Evolutionary conservation across 768 basidiomycete species (phyloP), one percentile per base, ranked within the genome.

Genomic region (Collybiopsis luxurians): DNA sequence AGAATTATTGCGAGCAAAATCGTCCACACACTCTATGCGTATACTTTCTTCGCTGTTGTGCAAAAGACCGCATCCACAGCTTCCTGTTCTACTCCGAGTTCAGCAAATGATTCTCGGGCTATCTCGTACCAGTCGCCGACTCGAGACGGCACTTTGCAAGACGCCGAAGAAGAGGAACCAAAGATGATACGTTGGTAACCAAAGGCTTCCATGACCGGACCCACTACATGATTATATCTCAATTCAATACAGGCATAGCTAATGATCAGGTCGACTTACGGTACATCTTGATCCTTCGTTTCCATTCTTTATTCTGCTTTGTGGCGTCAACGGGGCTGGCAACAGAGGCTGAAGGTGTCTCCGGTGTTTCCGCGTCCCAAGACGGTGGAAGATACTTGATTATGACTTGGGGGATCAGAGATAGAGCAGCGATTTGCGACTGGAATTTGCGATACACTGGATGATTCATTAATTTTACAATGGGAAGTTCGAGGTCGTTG

Each of bases 171-270:
- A 1, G 90, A 86, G 9, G 90, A 87, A 7, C 91, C 92, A 69
- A 88, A 93, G 19, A 94, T 78, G 62, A 94, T 91, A 52, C 92
- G 82, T 63, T 89, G 78, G 63, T 83, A 90, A 6, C 92, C 92
- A 67, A 93, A 93, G 2, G 92, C 92, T 67, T 94, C 92, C 59
- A 92, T 72, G 36, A 87, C 86, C 15, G 89, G 92, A 7, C 85
- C 87, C 61, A 93, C 91, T 94, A 55, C 27, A 27, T 11, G 28
- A 55, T 44, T 12, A 9, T 7, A 15, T 34, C 47, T 60, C 27
- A 62, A n/a, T 58, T 55, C 23, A 28, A 54, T 55, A 42, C 19
- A 56, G 42, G 11, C 30, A 38, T 17, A 49, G 19, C 28, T 23
- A 45, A 48, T 10, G 57, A 43, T 38, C 19, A 42, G 52, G 58